Evolutionary conservation across 176 grass and related monocot genomes (phyloP), one percentile per base, ranked within the genome.

Genomic region (Panicum miliaceum): DNA sequence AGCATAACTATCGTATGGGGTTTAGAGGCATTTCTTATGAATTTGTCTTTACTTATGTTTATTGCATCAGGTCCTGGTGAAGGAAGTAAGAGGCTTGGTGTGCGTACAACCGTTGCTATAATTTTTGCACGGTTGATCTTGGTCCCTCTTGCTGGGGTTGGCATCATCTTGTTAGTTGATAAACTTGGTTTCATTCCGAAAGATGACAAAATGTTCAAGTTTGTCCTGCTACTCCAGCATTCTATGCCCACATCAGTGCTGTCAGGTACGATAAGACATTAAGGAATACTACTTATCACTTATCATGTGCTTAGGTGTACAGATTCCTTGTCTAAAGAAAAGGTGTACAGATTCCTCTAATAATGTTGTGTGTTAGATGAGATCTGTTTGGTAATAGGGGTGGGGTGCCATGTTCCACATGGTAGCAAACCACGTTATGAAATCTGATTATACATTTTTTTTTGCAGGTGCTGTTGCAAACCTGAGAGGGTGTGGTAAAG

Each of bases 151-250:
- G 88, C 84, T 68, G 97, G 97, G 73, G 89, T 96, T 78, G 93
- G 93, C 70, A 94, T 92, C 57, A 9, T 91, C 46, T 57, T 90
- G 53, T 65, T 99, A 59, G 97, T 91, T 86, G 97, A 99, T 36
- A 99, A 89, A 64, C 94, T 99, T 36, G 90, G 91, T 76, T 94
- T 99, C 71, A 89, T 96, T 53, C 97, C 97, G 14, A 82, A 84
- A 78, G 97, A 70, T 19, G 97, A 99, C 81, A 99, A 94, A 79
- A 99, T 99, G 97, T 96, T 99, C 81, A 99, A 96, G 89, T 99
- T 99, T 86, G 90, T 99, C 64, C 77, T 99, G 20, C 85, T 99
- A 60, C 90, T 99, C 40, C 97, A 99, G 70, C 91, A 99, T 86
- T 84, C 97, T 27, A 99, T 99, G 97, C 97, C 97, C 74, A 99